Evolutionary conservation across 805 yeast species (phyloP).

Genomic region (Kuraishia hungarica): DNA sequence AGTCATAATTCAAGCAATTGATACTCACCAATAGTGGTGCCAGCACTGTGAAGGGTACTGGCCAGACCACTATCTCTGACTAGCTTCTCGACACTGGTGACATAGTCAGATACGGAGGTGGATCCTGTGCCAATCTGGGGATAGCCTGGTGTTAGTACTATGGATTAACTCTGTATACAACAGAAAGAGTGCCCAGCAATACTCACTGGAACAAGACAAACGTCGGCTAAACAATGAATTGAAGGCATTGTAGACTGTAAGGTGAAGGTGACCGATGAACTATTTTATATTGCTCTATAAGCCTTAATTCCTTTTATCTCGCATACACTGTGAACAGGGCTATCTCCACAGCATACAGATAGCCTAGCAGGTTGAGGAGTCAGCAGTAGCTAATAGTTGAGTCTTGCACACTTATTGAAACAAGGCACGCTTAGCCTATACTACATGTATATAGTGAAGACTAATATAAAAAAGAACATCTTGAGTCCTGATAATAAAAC

Average conservation of each 20-base stretch:
- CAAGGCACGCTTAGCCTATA: too few relatives aligned
- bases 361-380: too few relatives aligned
- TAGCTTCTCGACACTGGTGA: slow-evolving; percentile 58
- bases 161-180: neutral
- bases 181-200: neutral
- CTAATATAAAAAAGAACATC: too few relatives aligned
- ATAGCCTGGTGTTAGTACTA: slow-evolving; percentile 7
- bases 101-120: slow-evolving; percentile 76
- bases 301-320: too few relatives aligned
- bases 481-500: too few relatives aligned
- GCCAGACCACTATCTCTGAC: slow-evolving; percentile 56
- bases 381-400: too few relatives aligned
- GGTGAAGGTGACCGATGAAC: neutral
- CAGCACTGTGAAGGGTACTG: slow-evolving; percentile 80
- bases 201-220: slow-evolving; percentile 75
- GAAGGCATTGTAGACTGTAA: neutral
- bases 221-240: slow-evolving; percentile 72
- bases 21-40: slow-evolving; percentile 57
- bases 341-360: too few relatives aligned
- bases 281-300: too few relatives aligned
- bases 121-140: slow-evolving; percentile 63
- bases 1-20: neutral
- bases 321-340: too few relatives aligned
- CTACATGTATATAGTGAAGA: too few relatives aligned
- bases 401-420: too few relatives aligned